Conservation (phyloP, 2,329 filamentous ascomycete genomes). For the Dactylellina cionopaga region DNA sequence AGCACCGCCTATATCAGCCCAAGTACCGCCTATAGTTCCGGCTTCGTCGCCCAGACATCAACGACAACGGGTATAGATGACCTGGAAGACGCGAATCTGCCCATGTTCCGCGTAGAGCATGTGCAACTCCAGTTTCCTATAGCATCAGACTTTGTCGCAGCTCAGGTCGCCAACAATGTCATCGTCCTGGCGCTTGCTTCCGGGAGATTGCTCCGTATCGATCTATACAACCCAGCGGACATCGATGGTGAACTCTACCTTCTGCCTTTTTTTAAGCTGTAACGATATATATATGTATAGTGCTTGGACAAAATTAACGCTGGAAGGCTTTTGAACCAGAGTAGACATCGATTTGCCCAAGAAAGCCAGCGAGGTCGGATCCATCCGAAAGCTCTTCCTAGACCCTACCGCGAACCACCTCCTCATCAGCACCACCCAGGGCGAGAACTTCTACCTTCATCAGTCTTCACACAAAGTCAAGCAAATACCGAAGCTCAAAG, state of each 20-base stretch:
- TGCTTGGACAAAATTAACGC: slow-evolving; percentile 14
- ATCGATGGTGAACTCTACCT: slow-evolving; percentile 77
- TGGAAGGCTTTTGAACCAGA: slow-evolving; percentile 50
- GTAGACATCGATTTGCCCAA: slow-evolving; percentile 96
- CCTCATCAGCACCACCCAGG: slow-evolving; percentile 86
- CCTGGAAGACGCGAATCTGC: slow-evolving; percentile 71
- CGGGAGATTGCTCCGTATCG: slow-evolving; percentile 90
- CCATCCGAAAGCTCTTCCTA: slow-evolving; percentile 95
- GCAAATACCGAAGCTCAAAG: slow-evolving; percentile 80
- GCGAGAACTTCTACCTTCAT: slow-evolving; percentile 98
- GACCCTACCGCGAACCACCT: slow-evolving; percentile 96
- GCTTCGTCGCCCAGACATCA: slow-evolving; percentile 50
- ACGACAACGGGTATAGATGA: slow-evolving; percentile 59
- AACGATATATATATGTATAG: neutral
- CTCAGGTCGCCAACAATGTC: slow-evolving; percentile 97
- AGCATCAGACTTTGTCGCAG: slow-evolving; percentile 93
- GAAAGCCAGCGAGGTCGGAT: slow-evolving; percentile 86
- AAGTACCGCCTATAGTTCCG: slow-evolving; percentile 24
- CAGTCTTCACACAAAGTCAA: slow-evolving; percentile 91
- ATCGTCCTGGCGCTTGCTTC: slow-evolving; percentile 91
- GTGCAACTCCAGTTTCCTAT: slow-evolving; percentile 95
- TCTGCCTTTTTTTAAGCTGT: slow-evolving; percentile 12
- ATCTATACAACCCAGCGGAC: slow-evolving; percentile 90
- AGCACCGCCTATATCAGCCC: slow-evolving; percentile 28
- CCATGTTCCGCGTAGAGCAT: slow-evolving; percentile 93